Evolutionary conservation across 2,329 filamentous ascomycete species (phyloP), one percentile per base, ranked within the genome.

Genomic region (Nothophoma quercina): DNA sequence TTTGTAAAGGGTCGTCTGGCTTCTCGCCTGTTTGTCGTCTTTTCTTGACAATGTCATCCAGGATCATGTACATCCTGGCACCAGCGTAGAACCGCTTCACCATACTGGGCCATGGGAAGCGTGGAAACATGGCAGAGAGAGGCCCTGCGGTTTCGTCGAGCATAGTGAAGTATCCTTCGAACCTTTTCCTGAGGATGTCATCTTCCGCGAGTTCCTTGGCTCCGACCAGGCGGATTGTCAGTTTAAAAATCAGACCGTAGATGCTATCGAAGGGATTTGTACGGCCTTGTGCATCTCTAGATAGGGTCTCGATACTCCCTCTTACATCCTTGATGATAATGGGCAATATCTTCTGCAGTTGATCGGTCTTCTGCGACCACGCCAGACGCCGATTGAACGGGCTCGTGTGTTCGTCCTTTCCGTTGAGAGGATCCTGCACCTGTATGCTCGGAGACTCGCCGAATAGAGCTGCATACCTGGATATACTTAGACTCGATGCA

Each of bases 201-300:
- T 81, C 71, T 2, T 81, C 73, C 10, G 82, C 83, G 21, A 86
- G 78, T 33, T 86, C 83, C 25, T 78, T 72, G 43, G 77, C 77
- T 6, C 81, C 83, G 1, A 85, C 75, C 4, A 78, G 81, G 10
- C 83, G 78, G 72, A 85, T 83, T 4, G 82, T 85, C 13, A 86
- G 74, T 62, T 79, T 76, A 66, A 81, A 86, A 1, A 85, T 75
- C 47, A 83, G 72, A 5, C 73, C 66, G 62, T 83, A 84, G 38
- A 85, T 72, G 62, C 76, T 75, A 28, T 83, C 76, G 60, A 85
- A 85, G 0, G 83, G 82, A 55, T 85, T 77, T 6, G 81, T 79
- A 5, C 77, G 65, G 7, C 71, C 72, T n/a, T n/a, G n/a, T n/a
- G n/a, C n/a, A n/a, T n/a, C n/a, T n/a, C n/a, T n/a, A n/a, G n/a